Base-by-base conservation (phyloP, 169 alveolate species). In the Plasmodium blacklocki region DNA sequence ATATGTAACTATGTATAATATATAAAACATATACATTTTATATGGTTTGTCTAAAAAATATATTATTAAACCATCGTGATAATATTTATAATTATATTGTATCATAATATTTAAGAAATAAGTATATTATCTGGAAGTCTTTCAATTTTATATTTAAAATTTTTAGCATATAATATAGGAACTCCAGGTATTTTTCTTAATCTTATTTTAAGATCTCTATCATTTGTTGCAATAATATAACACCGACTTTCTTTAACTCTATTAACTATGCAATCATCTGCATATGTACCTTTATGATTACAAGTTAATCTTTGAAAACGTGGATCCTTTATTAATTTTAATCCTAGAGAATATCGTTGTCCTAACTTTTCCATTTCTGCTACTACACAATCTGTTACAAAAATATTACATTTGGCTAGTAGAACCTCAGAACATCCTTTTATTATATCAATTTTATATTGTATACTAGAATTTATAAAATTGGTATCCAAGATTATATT, bases 311-410 rank as follows among this genome's bases (percentile, higher is more conserved):
- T 96, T 73, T 94, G 95, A 90, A 98, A 97, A 80, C 99, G 96
- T 4, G 99, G 99, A 89, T 98, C 99, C 93, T 98, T 98, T n/a
- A 98, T 98, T 74, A 99, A 86, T 58, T 96, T 97, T 49, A 99
- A 93, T 12, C 99, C 99, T 62, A 99, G 89, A 70, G 99, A 96
- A 92, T 97, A 98, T 56, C 98, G 97, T 54, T 97, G 98, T 18
- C 99, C 99, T 93, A 99, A 93, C 92, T 99, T 99, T 96, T 99
- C 99, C 90, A 99, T 93, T 95, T 99, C 99, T 2, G 99, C 99
- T 19, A 99, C 96, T 23, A 98, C 99, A 88, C 99, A 99, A 94
- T 99, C 99, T 12, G 99, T 97, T 21, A 99, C 97, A 89, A 98
- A 97, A 2, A 99, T 99, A 72, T 97, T 88, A 90, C 99, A 98